Conservation (phyloP, 108 stramenopile species). For the Nitzschia palea region DNA sequence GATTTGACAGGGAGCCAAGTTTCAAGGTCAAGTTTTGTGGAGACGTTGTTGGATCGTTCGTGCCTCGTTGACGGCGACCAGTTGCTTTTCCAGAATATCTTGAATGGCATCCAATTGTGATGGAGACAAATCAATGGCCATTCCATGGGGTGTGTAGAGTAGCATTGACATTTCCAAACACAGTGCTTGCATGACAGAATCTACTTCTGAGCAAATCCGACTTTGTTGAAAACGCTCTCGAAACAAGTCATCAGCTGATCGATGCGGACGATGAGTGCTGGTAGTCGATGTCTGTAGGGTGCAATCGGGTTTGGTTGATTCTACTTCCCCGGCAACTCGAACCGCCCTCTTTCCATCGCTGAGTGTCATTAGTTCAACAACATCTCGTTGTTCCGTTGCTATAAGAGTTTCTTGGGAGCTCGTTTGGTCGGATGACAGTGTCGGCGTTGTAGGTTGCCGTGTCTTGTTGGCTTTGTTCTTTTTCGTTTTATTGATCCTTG, state of each 20-base stretch:
- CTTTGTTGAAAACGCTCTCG: slow-evolving; percentile 32
- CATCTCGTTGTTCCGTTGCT: background rate
- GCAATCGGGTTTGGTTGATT: background rate
- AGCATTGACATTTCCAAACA: slow-evolving; percentile 76
- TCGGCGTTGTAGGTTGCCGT: no score
- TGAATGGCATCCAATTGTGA: slow-evolving; percentile 69
- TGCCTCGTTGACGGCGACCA: slow-evolving; percentile 53
- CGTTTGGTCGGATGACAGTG: no score
- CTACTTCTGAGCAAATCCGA: slow-evolving; percentile 34
- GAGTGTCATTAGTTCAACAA: slow-evolving; percentile 20
- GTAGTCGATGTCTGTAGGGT: background rate
- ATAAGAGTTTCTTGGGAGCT: no score
- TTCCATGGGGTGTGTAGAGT: slow-evolving; percentile 59
- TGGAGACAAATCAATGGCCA: slow-evolving; percentile 75
- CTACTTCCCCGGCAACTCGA: slow-evolving; percentile 1
- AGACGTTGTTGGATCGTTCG: slow-evolving; percentile 51
- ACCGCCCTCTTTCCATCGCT: slow-evolving; percentile 25
- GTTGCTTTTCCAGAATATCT: slow-evolving; percentile 52
- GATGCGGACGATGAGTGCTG: slow-evolving; percentile 4
- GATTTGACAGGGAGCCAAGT: no score
- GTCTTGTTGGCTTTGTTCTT: slow-evolving; percentile 1
- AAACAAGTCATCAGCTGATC: slow-evolving; percentile 16
- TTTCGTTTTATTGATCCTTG: slow-evolving; percentile 15
- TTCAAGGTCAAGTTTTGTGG: no score
- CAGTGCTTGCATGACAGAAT: slow-evolving; percentile 66